A percentile compares a stretch with the other conserved stretches of the same genome.
These are phyloP conservation scores for Penicillium soppii DNA, from an alignment of 495 filamentous ascomycete species.

Conservation along the genomic window DNA sequence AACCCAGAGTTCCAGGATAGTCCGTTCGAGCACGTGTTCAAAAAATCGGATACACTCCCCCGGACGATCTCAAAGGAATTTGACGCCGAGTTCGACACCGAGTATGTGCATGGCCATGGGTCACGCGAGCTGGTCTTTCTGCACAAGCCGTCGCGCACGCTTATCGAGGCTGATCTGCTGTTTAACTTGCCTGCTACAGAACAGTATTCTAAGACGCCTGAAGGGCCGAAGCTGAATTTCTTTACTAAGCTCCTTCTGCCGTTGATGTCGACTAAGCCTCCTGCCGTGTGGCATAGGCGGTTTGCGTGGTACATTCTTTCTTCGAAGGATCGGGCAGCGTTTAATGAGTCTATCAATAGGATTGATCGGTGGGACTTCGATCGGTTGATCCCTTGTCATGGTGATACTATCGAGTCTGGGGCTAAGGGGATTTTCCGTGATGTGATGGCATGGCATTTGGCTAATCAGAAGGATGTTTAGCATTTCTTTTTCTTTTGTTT, in stretches of 20 bases:
- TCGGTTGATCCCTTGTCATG: constrained; percentile 88
- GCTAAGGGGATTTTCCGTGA: constrained; percentile 77
- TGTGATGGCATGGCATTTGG: constrained; percentile 84
- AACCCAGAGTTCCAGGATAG: constrained; percentile 64
- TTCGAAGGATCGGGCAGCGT: constrained; percentile 60
- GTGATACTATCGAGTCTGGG: constrained; percentile 78
- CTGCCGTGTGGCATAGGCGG: constrained; percentile 72
- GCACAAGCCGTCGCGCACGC: constrained; percentile 73
- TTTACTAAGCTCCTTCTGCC: constrained; percentile 61
- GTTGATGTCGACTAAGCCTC: constrained; percentile 55
- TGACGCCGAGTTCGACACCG: constrained; percentile 79
- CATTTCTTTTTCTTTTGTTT: background rate
- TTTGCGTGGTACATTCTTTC: constrained; percentile 79
- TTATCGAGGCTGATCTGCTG: constrained; percentile 89
- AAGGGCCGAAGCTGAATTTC: constrained; percentile 53
- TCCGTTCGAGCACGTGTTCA: constrained; percentile 68
- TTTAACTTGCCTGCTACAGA: constrained; percentile 90
- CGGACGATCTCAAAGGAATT: constrained; percentile 71
- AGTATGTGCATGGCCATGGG: constrained; percentile 75
- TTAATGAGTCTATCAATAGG: constrained; percentile 62
- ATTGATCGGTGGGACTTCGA: constrained; percentile 86
- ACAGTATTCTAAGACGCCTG: constrained; percentile 71
- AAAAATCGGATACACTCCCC: constrained; percentile 47
- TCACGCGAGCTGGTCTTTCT: constrained; percentile 87
- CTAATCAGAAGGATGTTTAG: constrained; percentile 38